Base-by-base conservation (phyloP, 169 alveolate genomes). In the Cyclospora cayetanensis region DNA sequence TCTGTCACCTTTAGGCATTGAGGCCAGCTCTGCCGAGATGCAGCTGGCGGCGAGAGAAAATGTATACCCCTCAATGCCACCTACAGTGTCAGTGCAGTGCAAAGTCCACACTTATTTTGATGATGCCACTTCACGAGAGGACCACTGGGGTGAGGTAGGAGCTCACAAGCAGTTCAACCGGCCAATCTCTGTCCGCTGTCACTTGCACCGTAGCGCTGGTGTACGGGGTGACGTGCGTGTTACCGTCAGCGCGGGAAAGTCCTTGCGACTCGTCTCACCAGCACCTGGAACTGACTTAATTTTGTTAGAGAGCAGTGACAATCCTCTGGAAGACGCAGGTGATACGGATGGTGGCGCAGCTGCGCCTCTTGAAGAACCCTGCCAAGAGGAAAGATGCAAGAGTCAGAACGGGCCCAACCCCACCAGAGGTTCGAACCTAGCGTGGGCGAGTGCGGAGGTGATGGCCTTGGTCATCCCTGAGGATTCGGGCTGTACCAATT, bases 51-150 rank as follows among this genome's bases (percentile, higher is more conserved):
- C 39, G 12, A 43, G 5, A 1, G 42, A 34, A 1, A 41, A 2
- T 41, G 65, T 12, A 39, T 37, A 12, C 27, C 35, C 66, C 31
- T 9, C 50, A 12, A 60, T 25, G 35, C 65, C 85, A 4, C 85
- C 85, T 74, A 74, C 85, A 41, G 85, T 74, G 41, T 74, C 85
- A 41, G 85, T 74, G 5, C 85, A 42, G 66, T 74, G 85, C 22
- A 29, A 43, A 2, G 85, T 74, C 22, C 65, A 74, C 22, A 74
- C 85, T n/a, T 74, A 74, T 65, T 5, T 12, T 5, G 85, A 74
- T 65, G 85, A 74, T 27, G 29, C 65, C n/a, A n/a, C 20, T 5
- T 37, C 63, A 18, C 27, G 22, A 50, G n/a, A n/a, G n/a, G n/a
- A n/a, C n/a, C n/a, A n/a, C n/a, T n/a, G n/a, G n/a, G n/a, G n/a